Evolutionary conservation across 305 asterid genomes (phyloP).

Genomic region (Andrographis paniculata): DNA sequence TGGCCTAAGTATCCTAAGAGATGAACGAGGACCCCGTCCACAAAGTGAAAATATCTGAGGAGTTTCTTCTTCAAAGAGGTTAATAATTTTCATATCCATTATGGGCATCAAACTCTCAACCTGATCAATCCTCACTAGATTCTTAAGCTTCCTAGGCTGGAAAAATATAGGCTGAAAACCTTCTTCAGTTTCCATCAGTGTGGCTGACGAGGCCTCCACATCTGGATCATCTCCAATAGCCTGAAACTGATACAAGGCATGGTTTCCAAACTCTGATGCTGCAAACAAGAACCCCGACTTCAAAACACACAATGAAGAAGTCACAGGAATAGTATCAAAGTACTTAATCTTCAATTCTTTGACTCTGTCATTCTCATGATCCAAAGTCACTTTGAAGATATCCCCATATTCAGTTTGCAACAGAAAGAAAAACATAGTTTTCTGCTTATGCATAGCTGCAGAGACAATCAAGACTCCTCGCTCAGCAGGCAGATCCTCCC

Average conservation of each 20-base stretch:
- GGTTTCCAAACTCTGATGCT: constrained; percentile 98
- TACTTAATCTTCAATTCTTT: constrained; percentile 84
- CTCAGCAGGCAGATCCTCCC: constrained; percentile 92
- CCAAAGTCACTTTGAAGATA: constrained; percentile 83
- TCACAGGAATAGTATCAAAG: constrained; percentile 93
- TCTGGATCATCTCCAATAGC: constrained; percentile 94
- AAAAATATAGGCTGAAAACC: constrained; percentile 91
- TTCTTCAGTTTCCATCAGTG: constrained; percentile 94
- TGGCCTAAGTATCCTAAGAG: constrained; percentile 77
- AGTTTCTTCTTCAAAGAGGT: constrained; percentile 94
- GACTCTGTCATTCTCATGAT: constrained; percentile 75
- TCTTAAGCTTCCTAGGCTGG: constrained; percentile 94
- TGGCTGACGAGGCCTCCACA: constrained; percentile 87
- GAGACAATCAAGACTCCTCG: constrained; percentile 96
- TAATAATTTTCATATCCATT: constrained; percentile 83
- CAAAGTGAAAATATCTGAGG: constrained; percentile 91
- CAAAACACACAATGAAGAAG: constrained; percentile 85
- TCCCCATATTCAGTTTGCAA: constrained; percentile 98
- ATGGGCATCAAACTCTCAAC: constrained; percentile 93
- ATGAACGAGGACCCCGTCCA: constrained; percentile 97
- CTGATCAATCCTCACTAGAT: constrained; percentile 83
- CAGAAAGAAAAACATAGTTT: constrained; percentile 92
- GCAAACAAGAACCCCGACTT: constrained; percentile 95
- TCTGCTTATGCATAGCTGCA: constrained; percentile 92
- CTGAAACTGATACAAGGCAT: constrained; percentile 90